phyloP scores from a whole-genome alignment of 2,329 filamentous ascomycete species.

The Metarhizium robertsii region DNA sequence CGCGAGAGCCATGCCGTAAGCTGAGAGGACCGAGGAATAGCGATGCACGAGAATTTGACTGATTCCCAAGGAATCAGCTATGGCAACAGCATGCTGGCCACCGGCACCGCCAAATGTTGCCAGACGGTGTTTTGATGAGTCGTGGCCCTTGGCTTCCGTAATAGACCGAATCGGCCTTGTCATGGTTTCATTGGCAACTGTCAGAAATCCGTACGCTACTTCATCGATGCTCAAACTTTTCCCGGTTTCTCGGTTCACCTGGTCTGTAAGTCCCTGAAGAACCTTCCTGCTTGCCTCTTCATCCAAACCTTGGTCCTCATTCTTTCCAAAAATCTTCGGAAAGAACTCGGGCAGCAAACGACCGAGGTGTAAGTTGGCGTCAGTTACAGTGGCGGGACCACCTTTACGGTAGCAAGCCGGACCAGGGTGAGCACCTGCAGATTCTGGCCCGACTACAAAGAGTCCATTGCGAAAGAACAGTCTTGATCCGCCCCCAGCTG shows the following conservation, averaged over 20 bases:
- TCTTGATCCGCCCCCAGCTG: constrained; percentile 63
- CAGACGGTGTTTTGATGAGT: constrained; percentile 24
- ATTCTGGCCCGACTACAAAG: constrained; percentile 65
- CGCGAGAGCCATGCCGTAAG: constrained; percentile 36
- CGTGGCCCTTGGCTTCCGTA: constrained; percentile 25
- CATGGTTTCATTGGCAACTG: constrained; percentile 28
- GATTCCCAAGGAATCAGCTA: constrained; percentile 34
- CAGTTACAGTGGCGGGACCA: constrained; percentile 62
- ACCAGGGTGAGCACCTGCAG: constrained; percentile 60
- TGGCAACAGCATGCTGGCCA: constrained; percentile 34
- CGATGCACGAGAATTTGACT: constrained; percentile 31
- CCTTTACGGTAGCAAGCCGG: constrained; percentile 67
- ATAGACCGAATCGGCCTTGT: constrained; percentile 24
- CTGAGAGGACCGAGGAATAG: constrained; percentile 36
- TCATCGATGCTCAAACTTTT: constrained; percentile 23
- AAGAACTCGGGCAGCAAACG: constrained; percentile 54
- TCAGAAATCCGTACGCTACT: constrained; percentile 26
- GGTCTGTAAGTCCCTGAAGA: constrained; percentile 30
- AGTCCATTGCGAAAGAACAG: constrained; percentile 64
- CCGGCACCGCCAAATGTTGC: constrained; percentile 29
- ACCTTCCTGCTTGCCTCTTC: constrained; percentile 28
- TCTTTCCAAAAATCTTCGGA: constrained; percentile 44
- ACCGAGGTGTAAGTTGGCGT: constrained; percentile 62
- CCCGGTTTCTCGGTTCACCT: constrained; percentile 25
- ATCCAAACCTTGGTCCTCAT: constrained; percentile 23